Evolutionary conservation across 23 red algal genomes (phyloP), one percentile per base, ranked within the genome.

Genomic region (Gracilariopsis chorda): DNA sequence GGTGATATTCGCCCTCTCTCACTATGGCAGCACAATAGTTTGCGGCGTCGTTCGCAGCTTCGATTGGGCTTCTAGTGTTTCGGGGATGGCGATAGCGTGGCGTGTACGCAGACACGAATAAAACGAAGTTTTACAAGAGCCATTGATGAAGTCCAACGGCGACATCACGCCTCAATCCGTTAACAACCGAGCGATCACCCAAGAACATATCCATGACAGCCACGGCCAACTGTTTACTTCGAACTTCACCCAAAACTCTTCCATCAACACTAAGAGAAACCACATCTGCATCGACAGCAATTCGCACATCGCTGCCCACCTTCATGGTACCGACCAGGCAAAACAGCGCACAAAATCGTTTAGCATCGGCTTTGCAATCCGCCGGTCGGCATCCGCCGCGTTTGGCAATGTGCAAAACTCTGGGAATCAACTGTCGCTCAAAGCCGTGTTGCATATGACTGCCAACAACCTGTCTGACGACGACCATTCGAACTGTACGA

Each of bases 151-250:
- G 34, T 9, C 80, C 87, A 21, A 73, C 6, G 0, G 80, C 70
- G 0, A 92, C 65, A 51, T 84, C 47, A 42, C 71, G 12, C 42
- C 85, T 46, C 25, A 93, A 71, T 39, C 78, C 86, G 20, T 19
- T 12, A 17, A 62, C 78, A 4, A 98, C 95, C 20, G 85, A 63
- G 21, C 87, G 41, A 25, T 20, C 70, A 20, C 95, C 95, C 12
- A 98, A 78, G 51, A 94, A 98, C 90, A 98, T 87, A 49, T 98
- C 95, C 48, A 57, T 21, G 36, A 98, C 29, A 16, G 95, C 86
- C 57, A 61, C 76, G 23, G 58, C 75, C 11, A 98, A 79, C 28
- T 82, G 80, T 59, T 33, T 43, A 68, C 80, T 79, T 21, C 55
- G 39, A 0, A 98, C 68, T 44, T 87, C 87, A 21, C 91, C 91